Evolutionary conservation across 176 grass and related monocot genomes (phyloP), one percentile per base, ranked within the genome.

Genomic region (Eragrostis curvula): DNA sequence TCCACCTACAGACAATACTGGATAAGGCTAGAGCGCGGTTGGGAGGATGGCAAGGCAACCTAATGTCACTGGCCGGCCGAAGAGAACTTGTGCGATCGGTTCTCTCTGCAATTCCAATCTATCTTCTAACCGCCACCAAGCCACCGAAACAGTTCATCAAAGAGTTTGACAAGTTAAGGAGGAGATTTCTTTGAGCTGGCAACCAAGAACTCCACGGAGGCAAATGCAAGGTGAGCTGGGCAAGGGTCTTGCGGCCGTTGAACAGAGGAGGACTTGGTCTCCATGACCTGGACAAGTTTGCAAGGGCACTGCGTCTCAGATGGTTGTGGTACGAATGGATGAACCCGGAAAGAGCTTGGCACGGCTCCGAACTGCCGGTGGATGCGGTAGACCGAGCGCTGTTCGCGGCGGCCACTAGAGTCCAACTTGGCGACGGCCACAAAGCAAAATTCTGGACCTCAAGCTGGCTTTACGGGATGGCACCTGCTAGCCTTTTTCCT

Each of bases 221-320:
- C 0, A 40, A 66, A 5, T 66, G 63, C 17, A 66, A 66, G 5
- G 16, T 66, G 0, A 21, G 2, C 1, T 66, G 63, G 63, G 10
- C 5, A 2, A 0, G 14, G 2, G 3, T 39, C 0, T 16, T 5
- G 1, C 1, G 12, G 0, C 63, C 63, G 3, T 3, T 66, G 2
- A 0, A 39, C 0, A 0, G 0, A 0, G 63, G 63, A 0, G 63
- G 62, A 0, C 13, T 65, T 0, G 62, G 61, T 2, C 8, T 59
- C 8, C 6, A 2, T 3, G 8, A 59, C 5, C 56, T 59, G 1
- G 53, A 56, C 6, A 0, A 2, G 1, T 56, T 56, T 21, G 9
- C 18, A 1, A 21, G 53, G 3, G 56, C 56, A 5, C 9, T 59
- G 1, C 49, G 49, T 8, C 49, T 51, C 0, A 5, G 49, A 51